Conservation (phyloP, 2,329 filamentous ascomycete genomes). For the Trichoderma sp. region DNA sequence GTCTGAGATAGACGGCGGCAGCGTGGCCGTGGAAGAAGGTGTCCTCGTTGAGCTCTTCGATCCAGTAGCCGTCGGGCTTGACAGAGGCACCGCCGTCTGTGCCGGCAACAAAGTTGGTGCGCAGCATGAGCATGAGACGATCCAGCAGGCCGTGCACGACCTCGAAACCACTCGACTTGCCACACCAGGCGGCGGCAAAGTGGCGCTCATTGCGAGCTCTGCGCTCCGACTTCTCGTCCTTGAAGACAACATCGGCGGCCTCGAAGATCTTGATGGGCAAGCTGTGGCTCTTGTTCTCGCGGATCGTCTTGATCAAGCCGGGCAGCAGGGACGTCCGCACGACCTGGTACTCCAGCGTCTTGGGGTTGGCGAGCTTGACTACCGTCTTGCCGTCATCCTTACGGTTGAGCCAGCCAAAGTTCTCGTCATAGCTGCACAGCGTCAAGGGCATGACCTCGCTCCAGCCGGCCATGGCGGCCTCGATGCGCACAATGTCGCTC, state of each 20-base stretch:
- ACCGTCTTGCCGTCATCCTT: constrained; percentile 81
- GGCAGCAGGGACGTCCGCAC: constrained; percentile 84
- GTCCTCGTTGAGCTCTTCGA: constrained; percentile 84
- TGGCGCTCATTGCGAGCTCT: constrained; percentile 90
- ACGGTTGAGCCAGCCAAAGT: constrained; percentile 92
- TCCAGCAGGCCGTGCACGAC: constrained; percentile 92
- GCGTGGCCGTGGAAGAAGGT: constrained; percentile 92
- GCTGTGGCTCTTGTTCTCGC: constrained; percentile 86
- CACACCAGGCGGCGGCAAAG: constrained; percentile 94
- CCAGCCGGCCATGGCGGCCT: constrained; percentile 94
- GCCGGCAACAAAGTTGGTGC: constrained; percentile 72
- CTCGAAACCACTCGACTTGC: constrained; percentile 92
- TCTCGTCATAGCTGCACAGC: constrained; percentile 96
- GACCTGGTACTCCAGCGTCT: constrained; percentile 90
- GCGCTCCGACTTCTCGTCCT: constrained; percentile 77
- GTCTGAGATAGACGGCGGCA: constrained; percentile 75
- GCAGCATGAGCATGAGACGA: constrained; percentile 88
- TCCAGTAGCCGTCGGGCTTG: constrained; percentile 80
- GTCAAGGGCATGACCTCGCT: constrained; percentile 94
- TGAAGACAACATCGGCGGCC: constrained; percentile 86
- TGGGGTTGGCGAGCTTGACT: constrained; percentile 85
- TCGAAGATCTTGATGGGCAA: constrained; percentile 93
- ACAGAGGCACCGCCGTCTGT: constrained; percentile 64
- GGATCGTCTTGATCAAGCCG: constrained; percentile 87
- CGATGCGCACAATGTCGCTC: constrained; percentile 81